These are phyloP conservation scores for Fistulinella prunicolor DNA, from an alignment of 768 basidiomycete species.

Conservation along the genomic window DNA sequence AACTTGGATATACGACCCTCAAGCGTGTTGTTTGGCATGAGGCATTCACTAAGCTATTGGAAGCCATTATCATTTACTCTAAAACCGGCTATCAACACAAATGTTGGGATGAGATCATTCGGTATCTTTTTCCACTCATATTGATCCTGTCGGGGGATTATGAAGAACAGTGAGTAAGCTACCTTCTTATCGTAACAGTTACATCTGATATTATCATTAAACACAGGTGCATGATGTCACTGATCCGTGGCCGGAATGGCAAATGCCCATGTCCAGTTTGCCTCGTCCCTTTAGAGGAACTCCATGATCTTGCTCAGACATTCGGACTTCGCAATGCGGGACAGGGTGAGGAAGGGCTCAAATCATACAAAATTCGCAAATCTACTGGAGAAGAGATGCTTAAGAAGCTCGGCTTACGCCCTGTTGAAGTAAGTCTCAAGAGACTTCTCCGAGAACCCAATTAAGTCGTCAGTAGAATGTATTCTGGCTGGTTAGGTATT, in stretches of 20 bases:
- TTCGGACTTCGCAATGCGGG: slow-evolving; percentile 9
- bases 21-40: too few relatives aligned
- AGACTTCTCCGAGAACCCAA: too few relatives aligned
- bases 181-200: too few relatives aligned
- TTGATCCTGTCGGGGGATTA: slow-evolving; percentile 42
- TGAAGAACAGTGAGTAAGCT: slow-evolving; percentile 50
- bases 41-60: too few relatives aligned
- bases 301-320: slow-evolving; percentile 17
- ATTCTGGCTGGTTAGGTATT: slow-evolving; percentile 37
- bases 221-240: slow-evolving; percentile 37
- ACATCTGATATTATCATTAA: neutral
- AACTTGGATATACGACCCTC: too few relatives aligned
- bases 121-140: slow-evolving; percentile 36
- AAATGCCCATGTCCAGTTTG: slow-evolving; percentile 39
- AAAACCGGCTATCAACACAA: too few relatives aligned
- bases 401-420: slow-evolving; percentile 18
- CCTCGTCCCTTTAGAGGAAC: slow-evolving; percentile 29
- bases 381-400: slow-evolving; percentile 20
- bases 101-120: slow-evolving; percentile 16
- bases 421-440: neutral
- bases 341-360: too few relatives aligned
- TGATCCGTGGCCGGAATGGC: slow-evolving; percentile 30
- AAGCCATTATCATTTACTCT: too few relatives aligned
- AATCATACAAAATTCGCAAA: too few relatives aligned
- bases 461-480: slow-evolving; percentile 33